Base-by-base conservation (phyloP, 306 rosid genomes). In the Senna tora region DNA sequence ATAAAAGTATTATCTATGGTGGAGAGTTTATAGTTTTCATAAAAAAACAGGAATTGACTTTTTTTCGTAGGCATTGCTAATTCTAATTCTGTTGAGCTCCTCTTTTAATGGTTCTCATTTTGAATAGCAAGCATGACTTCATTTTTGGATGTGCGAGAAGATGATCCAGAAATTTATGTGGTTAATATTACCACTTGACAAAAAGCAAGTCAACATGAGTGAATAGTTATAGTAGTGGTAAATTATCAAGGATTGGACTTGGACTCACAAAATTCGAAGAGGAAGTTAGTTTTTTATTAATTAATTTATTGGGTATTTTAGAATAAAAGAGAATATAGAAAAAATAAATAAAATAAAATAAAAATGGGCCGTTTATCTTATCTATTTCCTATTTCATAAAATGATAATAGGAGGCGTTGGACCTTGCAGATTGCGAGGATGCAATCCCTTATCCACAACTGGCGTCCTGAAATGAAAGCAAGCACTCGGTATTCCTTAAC, bases 391-490 rank as follows among this genome's bases (percentile, higher is more conserved):
- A 25, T 25, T 25, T 25, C 30, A 25, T 25, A 25, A 25, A 25
- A 1, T 25, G 2, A 15, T 28, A 1, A 32, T 7, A n/a, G 3
- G 65, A n/a, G 43, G 9, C 15, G 43, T 8, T 41, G 46, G 5
- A 19, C 14, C 38, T 43, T 13, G 49, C 49, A 11, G 49, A 34
- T 59, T 16, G 65, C 46, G 28, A 7, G 15, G 52, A 69, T 45
- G 42, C 55, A 28, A 79, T 12, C 68, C 67, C 82, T 80, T 77
- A 80, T 84, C 88, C 78, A 73, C 30, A 75, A 41, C 56, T 16
- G 2, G 16, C 16, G 36, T 53, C 39, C 22, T 42, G 71, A 25
- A 52, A 73, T 22, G 8, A 52, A 15, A 38, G 42, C 25, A 12
- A 25, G 30, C 30, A 25, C 30, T 25, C 30, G 30, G 2, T 25